Conservation (phyloP, 805 yeast species). For the Kockiozyma suomiensis region DNA sequence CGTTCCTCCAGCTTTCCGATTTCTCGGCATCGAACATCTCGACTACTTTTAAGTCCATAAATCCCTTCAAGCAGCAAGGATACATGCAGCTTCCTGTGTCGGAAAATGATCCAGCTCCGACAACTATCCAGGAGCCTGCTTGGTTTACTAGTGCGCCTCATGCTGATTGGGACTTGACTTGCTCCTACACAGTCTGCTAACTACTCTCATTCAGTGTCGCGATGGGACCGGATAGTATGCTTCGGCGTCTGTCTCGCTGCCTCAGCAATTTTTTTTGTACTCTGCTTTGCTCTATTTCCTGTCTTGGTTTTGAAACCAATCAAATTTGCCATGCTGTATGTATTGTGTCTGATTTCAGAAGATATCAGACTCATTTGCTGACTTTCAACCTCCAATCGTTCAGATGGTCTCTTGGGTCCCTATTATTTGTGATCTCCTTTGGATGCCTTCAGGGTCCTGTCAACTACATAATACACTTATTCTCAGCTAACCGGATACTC, state of each 20-base stretch:
- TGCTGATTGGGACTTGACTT: background rate
- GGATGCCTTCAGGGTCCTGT: conserved; percentile 91
- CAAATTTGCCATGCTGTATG: conserved; percentile 66
- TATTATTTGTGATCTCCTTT: conserved; percentile 83
- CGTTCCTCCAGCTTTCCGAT: conserved; percentile 16
- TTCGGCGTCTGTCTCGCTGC: conserved; percentile 78
- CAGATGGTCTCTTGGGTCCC: conserved; percentile 85
- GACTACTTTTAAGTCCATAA: conserved; percentile 15
- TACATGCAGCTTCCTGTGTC: conserved; percentile 68
- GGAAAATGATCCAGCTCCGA: conserved; percentile 51
- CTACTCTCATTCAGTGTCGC: conserved; percentile 48
- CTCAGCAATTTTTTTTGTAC: conserved; percentile 74
- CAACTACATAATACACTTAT: conserved; percentile 72
- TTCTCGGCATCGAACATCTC: conserved; percentile 23
- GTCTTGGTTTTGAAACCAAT: conserved; percentile 86
- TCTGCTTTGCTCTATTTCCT: conserved; percentile 85
- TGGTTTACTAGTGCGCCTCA: conserved; percentile 57
- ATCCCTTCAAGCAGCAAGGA: conserved; percentile 25
- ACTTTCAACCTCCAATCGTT: conserved; percentile 34
- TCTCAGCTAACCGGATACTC: conserved; percentile 73
- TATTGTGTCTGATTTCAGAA: background rate
- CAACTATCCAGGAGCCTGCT: conserved; percentile 56
- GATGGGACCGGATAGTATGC: conserved; percentile 78
- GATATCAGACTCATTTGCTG: background rate
- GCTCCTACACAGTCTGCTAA: too few species aligned